Percentiles rank a stretch among this genome's conserved stretches.
phyloP scores from a whole-genome alignment of 805 yeast species.

The Grigorovia yakushimaensis region DNA sequence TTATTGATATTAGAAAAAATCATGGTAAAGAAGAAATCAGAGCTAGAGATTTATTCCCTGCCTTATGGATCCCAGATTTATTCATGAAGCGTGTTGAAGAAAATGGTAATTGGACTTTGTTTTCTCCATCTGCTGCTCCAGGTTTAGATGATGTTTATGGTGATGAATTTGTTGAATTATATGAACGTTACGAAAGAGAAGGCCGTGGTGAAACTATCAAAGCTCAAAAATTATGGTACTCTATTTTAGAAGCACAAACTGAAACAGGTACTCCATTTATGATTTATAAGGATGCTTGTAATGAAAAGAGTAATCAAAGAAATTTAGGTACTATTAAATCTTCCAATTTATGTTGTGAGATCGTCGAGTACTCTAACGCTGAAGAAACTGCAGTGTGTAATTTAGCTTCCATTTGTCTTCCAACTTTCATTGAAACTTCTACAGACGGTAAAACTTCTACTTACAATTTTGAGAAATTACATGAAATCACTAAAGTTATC shows the following conservation, averaged over 20 bases:
- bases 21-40: slow-evolving; percentile 91
- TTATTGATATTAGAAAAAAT: slow-evolving; percentile 76
- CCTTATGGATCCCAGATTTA: slow-evolving; percentile 87
- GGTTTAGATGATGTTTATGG: slow-evolving; percentile 78
- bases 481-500: slow-evolving; percentile 64
- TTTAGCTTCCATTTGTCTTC: slow-evolving; percentile 81
- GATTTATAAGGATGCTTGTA: slow-evolving; percentile 86
- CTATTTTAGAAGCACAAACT: slow-evolving; percentile 81
- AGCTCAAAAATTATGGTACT: slow-evolving; percentile 85
- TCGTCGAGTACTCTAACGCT: slow-evolving; percentile 78
- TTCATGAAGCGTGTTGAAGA: slow-evolving; percentile 82
- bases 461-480: slow-evolving; percentile 66
- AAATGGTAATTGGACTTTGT: slow-evolving; percentile 76
- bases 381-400: slow-evolving; percentile 93
- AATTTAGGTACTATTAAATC: slow-evolving; percentile 87
- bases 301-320: slow-evolving; percentile 75
- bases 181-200: slow-evolving; percentile 58
- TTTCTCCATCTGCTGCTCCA: slow-evolving; percentile 81
- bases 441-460: slow-evolving; percentile 34
- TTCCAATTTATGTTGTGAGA: slow-evolving; percentile 87
- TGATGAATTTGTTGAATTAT: slow-evolving; percentile 62
- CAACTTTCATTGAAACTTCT: slow-evolving; percentile 50
- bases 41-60: slow-evolving; percentile 85
- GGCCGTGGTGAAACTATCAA: slow-evolving; percentile 51
- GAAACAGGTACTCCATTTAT: slow-evolving; percentile 95